phyloP scores from a whole-genome alignment of 169 alveolate genomes.

The Plasmodium falciparum region DNA sequence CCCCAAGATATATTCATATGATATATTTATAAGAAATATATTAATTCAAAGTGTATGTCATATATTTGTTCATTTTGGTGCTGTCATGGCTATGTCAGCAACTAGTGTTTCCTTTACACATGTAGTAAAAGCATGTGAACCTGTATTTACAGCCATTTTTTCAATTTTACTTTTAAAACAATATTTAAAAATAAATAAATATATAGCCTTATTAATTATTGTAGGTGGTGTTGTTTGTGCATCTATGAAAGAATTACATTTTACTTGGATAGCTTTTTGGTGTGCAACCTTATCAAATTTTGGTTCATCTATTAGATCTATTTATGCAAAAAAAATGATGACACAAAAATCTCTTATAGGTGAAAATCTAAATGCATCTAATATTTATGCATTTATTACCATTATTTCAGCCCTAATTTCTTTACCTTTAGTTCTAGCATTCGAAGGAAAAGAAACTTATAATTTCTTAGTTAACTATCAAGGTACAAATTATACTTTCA shows the following conservation, averaged over 20 bases:
- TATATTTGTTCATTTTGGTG: conserved; percentile 88
- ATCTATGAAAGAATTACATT: conserved; percentile 85
- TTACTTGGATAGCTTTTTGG: conserved; percentile 85
- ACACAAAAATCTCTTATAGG: conserved; percentile 83
- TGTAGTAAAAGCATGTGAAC: conserved; percentile 89
- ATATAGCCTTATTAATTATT: conserved; percentile 82
- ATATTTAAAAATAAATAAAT: conserved; percentile 78
- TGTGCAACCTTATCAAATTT: conserved; percentile 88
- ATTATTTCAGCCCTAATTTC: conserved; percentile 84
- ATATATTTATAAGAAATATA: conserved; percentile 77
- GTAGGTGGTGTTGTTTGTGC: conserved; percentile 88
- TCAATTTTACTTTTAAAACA: conserved; percentile 81
- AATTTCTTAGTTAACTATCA: conserved; percentile 17
- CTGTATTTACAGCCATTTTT: conserved; percentile 87
- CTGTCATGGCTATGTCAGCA: conserved; percentile 87
- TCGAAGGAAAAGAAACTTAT: conserved; percentile 78
- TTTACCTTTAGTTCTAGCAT: conserved; percentile 80
- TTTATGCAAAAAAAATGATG: conserved; percentile 85
- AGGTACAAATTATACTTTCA: conserved; percentile 64
- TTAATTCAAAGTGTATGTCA: conserved; percentile 88
- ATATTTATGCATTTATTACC: conserved; percentile 85
- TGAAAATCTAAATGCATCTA: conserved; percentile 81
- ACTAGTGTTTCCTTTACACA: conserved; percentile 91
- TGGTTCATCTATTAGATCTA: conserved; percentile 84
- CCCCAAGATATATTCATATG: conserved; percentile 77